Percentiles rank a stretch among this genome's conserved stretches.
These are phyloP conservation scores for Lasiodiplodia sp. DNA, from an alignment of 2,329 filamentous ascomycete species.

Conservation along the genomic window DNA sequence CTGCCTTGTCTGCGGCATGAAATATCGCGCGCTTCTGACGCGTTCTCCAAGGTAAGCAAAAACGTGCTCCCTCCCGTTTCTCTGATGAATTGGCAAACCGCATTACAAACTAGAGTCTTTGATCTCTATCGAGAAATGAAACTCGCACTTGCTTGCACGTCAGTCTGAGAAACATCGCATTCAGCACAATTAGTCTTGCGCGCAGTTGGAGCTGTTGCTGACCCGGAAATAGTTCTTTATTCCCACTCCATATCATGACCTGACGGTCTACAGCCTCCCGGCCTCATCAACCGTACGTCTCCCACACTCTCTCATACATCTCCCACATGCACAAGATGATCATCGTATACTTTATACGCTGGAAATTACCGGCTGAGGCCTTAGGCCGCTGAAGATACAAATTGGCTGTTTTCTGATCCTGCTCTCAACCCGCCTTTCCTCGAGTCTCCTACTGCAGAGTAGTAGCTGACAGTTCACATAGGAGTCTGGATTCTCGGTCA, in stretches of 20 bases:
- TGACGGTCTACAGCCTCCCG: not conserved
- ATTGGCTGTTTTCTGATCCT: slow-evolving; percentile 51
- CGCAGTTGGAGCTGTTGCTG: slow-evolving; percentile 1
- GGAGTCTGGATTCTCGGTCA: slow-evolving; percentile 16
- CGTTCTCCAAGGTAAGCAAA: not conserved
- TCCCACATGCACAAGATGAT: slow-evolving; percentile 43
- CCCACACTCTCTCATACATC: slow-evolving; percentile 28
- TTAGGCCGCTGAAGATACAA: slow-evolving; percentile 47
- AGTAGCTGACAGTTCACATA: slow-evolving; percentile 17
- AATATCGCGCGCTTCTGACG: not conserved
- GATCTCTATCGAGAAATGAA: slow-evolving; percentile 52
- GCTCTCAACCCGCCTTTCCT: slow-evolving; percentile 10
- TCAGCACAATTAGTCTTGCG: not conserved
- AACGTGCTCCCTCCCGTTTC: slow-evolving; percentile 28
- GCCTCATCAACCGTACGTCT: slow-evolving; percentile 32
- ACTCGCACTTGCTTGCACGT: slow-evolving; percentile 50
- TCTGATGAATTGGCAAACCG: slow-evolving; percentile 52
- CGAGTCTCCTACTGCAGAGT: not conserved
- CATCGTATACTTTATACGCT: slow-evolving; percentile 50
- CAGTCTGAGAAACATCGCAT: slow-evolving; percentile 49
- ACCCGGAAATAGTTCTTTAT: not conserved
- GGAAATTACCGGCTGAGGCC: slow-evolving; percentile 55
- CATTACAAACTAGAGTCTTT: slow-evolving; percentile 55
- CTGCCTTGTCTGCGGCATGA: not conserved
- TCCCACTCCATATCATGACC: not conserved